phyloP scores from a whole-genome alignment of 2,329 filamentous ascomycete species.

The Neofusicoccum laricinum region DNA sequence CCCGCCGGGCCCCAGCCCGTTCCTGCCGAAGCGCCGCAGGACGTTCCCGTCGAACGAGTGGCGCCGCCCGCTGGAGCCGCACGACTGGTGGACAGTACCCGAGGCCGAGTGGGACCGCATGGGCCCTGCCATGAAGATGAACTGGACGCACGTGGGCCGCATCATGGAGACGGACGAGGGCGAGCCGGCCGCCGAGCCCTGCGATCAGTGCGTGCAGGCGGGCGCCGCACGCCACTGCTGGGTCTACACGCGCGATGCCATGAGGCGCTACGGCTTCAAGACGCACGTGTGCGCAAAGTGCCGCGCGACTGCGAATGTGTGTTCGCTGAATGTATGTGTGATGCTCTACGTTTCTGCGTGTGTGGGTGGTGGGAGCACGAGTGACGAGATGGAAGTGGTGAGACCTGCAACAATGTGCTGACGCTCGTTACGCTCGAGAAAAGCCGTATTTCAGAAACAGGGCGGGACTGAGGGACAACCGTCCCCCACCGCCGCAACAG shows the following conservation, averaged over 20 bases:
- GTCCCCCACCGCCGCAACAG: neutral
- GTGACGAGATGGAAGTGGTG: neutral
- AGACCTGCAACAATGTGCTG: neutral
- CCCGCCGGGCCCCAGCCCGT: neutral
- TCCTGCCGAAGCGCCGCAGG: neutral
- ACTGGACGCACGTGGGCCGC: conserved; percentile 8
- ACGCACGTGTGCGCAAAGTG: conserved; percentile 7
- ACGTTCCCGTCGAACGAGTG: neutral
- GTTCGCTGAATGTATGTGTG: conserved; percentile 9
- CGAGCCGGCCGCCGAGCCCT: neutral
- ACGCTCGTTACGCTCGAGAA: neutral
- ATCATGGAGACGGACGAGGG: conserved; percentile 10
- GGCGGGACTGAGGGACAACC: neutral
- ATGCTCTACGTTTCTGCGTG: neutral
- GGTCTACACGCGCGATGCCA: conserved; percentile 5
- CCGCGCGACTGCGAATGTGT: conserved; percentile 1
- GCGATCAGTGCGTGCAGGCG: neutral
- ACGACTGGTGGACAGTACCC: neutral
- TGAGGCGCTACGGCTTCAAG: conserved; percentile 10
- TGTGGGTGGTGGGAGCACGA: neutral
- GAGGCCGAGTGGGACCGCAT: conserved; percentile 5
- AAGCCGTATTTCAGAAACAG: conserved; percentile 1
- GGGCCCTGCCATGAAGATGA: conserved; percentile 2
- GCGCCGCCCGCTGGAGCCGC: neutral
- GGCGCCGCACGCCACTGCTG: neutral